Percentiles rank a stretch among this genome's conserved stretches.
Evolutionary conservation across 2,329 filamentous ascomycete genomes (phyloP).

Genomic region (Fusarium nematophilum): DNA sequence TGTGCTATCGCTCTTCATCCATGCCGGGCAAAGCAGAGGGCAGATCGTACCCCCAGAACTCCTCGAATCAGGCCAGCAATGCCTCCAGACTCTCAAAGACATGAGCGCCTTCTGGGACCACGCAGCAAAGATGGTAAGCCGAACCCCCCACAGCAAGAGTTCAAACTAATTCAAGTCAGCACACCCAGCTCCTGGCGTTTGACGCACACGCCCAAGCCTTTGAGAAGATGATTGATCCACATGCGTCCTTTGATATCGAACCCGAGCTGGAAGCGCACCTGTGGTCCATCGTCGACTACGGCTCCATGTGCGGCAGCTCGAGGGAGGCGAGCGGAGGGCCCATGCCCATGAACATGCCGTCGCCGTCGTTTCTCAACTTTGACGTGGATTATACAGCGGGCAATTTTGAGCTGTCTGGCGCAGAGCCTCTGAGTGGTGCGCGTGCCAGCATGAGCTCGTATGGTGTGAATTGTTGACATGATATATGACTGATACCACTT

Average conservation of each 20-base stretch:
- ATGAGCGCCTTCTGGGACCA: slow-evolving; percentile 23
- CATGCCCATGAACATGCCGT: not conserved
- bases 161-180: not conserved
- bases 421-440: not conserved
- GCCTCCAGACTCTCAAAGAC: not conserved
- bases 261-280: slow-evolving; percentile 7
- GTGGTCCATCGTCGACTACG: slow-evolving; percentile 26
- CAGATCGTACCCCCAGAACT: not conserved
- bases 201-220: slow-evolving; percentile 16
- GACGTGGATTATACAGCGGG: slow-evolving; percentile 2
- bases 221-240: slow-evolving; percentile 6
- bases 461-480: not conserved
- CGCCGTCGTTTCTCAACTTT: slow-evolving; percentile 8
- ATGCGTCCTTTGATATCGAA: slow-evolving; percentile 1
- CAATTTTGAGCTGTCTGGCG: not conserved
- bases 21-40: not conserved
- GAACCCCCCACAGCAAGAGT: not conserved
- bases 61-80: slow-evolving; percentile 2
- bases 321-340: not conserved
- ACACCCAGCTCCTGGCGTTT: slow-evolving; percentile 11
- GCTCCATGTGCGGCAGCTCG: slow-evolving; percentile 11
- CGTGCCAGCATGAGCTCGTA: too few species aligned
- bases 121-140: slow-evolving; percentile 24
- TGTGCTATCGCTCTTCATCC: slow-evolving; percentile 4
- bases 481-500: too few species aligned